Evolutionary conservation across 257 asterid species (phyloP), one percentile per base, ranked within the genome.

Genomic region (Solanum bulbocastanum): DNA sequence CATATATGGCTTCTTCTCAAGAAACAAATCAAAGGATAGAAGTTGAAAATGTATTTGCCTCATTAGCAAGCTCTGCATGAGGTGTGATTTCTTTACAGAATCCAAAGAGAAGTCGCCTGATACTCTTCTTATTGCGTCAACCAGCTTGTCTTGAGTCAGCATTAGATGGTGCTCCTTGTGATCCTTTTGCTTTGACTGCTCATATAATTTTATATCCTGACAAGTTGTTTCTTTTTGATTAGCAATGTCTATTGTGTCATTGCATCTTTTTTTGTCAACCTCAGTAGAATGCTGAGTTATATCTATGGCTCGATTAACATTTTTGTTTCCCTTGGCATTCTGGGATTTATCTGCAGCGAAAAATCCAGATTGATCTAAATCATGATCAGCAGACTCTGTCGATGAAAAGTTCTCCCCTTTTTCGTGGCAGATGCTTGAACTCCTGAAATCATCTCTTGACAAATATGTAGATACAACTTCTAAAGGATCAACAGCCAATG

Each of bases 91-190:
- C 89, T 92, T 90, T 83, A 87, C 90, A 86, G 90, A 73, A 90
- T 93, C 98, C 90, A 96, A 88, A 89, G 90, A 89, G 49, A 95
- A 87, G 89, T 96, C 98, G 86, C 95, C 91, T 40, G 98, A 95
- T 68, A 96, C 94, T 92, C 94, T 93, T 93, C 92, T 91, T 89
- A 95, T 92, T 62, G 94, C 89, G 85, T 92, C 93, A 91, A 93
- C 96, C 85, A 96, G 92, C 89, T 93, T 94, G 87, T 93, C 94
- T 91, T 95, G 97, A 86, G 87, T 91, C 90, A 93, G 88, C 87
- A 90, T 58, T 72, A 89, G 90, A 79, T 94, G 93, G 69, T 93
- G 92, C 88, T 92, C 96, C 86, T 88, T 86, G 62, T 93, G 93
- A 87, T 92, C 95, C 84, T 88, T 86, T 88, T 88, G 88, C 87